Base-by-base conservation (phyloP, 768 basidiomycete genomes). In the Mycena vitilis region DNA sequence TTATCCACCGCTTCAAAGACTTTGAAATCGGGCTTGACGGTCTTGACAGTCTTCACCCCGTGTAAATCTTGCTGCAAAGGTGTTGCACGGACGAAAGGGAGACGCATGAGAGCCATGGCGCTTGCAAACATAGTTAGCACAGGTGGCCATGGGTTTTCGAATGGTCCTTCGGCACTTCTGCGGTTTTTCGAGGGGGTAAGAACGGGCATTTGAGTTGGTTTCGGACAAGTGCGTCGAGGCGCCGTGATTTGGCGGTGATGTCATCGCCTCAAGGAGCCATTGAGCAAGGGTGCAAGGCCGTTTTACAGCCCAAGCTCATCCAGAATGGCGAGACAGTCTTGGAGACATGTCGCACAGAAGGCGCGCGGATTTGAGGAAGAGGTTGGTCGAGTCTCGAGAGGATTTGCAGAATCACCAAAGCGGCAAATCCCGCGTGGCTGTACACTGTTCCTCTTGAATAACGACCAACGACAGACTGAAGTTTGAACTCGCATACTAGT, bases 141-240 rank as follows among this genome's bases (percentile, higher is more conserved):
- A 10, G 70, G 70, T 10, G 70, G 70, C 70, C 70, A 71, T 37
- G 70, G 70, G 36, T 71, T 71, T 23, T 68, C 63, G 34, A 65
- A 71, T 34, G 66, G 66, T 13, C 66, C 63, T 13, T 37, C 52
- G 22, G 55, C 22, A 12, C 52, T 53, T 48, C 55, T 68, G 47
- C 49, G 70, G 54, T 42, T 23, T 45, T 71, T 25, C 20, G 70
- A 68, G 44, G 48, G 55, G 4, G 66, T 71, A n/a, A 57, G 55
- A 36, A 59, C 45, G n/a, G 70, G 44, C 66, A 71, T 71, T 57
- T 20, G n/a, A 30, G 36, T 9, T 20, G 18, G 36, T 37, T n/a
- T 16, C 10, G n/a, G 23, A 42, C 9, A 55, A 42, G 52, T n/a
- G 40, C 37, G 30, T 30, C 30, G 30, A 55, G 22, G 36, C 36